Percentiles rank a stretch among this genome's conserved stretches.
These are phyloP conservation scores for Plantago elongata DNA, from an alignment of 257 asterid genomes.

Conservation along the genomic window DNA sequence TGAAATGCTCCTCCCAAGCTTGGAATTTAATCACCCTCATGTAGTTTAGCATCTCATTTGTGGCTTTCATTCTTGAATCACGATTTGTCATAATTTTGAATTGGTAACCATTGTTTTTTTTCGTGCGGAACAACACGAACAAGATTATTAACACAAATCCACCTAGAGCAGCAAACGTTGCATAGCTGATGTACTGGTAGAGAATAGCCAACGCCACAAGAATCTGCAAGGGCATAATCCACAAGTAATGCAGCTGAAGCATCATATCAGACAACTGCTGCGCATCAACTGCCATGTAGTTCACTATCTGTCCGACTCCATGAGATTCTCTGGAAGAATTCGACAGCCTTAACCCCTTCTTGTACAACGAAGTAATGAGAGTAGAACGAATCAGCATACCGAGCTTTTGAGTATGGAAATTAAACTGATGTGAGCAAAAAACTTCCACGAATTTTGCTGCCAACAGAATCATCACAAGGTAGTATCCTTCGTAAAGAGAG, in stretches of 20 bases:
- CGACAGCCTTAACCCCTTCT: constrained; percentile 73
- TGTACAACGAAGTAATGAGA: constrained; percentile 69
- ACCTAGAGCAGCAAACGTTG: constrained; percentile 44
- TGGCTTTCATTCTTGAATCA: constrained; percentile 85
- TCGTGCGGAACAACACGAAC: constrained; percentile 53
- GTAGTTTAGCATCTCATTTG: constrained; percentile 85
- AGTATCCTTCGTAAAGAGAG: constrained; percentile 69
- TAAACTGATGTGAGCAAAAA: constrained; percentile 77
- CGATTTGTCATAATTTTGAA: constrained; percentile 70
- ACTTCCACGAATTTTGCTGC: constrained; percentile 73
- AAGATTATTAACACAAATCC: constrained; percentile 44
- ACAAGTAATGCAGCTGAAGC: constrained; percentile 72
- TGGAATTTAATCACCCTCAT: constrained; percentile 93
- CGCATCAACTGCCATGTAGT: constrained; percentile 95
- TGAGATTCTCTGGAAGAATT: constrained; percentile 87
- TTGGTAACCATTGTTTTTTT: constrained; percentile 58
- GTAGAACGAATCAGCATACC: constrained; percentile 83
- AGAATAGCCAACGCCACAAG: constrained; percentile 61
- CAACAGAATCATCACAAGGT: constrained; percentile 53
- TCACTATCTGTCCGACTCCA: constrained; percentile 90
- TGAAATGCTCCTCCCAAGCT: constrained; percentile 95
- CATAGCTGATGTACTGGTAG: constrained; percentile 50
- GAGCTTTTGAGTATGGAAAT: constrained; percentile 76
- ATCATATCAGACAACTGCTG: constrained; percentile 96
- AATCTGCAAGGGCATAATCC: constrained; percentile 86